Evolutionary conservation across 805 yeast species (phyloP), one percentile per base, ranked within the genome.

Genomic region (Kuraishia piskuri): DNA sequence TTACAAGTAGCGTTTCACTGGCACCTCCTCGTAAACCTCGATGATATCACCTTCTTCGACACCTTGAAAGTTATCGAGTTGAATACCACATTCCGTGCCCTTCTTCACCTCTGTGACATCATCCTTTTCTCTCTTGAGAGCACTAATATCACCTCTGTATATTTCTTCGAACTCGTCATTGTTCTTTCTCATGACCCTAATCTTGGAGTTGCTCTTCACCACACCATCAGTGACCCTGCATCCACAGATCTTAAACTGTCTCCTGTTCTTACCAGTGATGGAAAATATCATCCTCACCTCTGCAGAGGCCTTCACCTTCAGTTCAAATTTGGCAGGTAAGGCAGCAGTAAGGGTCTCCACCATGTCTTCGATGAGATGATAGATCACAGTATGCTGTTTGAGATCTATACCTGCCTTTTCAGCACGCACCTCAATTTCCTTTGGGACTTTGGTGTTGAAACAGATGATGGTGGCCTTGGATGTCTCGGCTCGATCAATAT

Each of bases 81-180:
- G 72, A 22, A 92, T 65, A 52, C 99, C 99, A 73, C 97, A 94
- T 60, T 94, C 99, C 25, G 79, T 78, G 25, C 96, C 97, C 68
- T 88, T 91, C 54, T 80, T 80, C 8, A 88, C 88, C 61, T 86
- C 92, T 1, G 70, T 59, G 3, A 85, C 87, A 59, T 88, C 95
- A 48, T 88, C 91, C 65, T 89, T 90, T 52, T 82, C 83, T 56
- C 87, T 88, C 68, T 88, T 90, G 66, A 94, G 75, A 6, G 92
- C 83, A 2, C 84, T 78, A 7, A 94, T 65, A 31, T 65, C 70
- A 12, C 74, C 78, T 9, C 68, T 58, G 58, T 68, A 73, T 5
- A 65, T 55, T 10, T 71, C 67, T 25, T 61, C 61, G 17, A 31
- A 4, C 1, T 70, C 70, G 4, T 55, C 44, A 10, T 71, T 70